A percentile compares a stretch with the other conserved stretches of the same genome.
phyloP scores from a whole-genome alignment of 306 rosid species.

The Malus asiatica region DNA sequence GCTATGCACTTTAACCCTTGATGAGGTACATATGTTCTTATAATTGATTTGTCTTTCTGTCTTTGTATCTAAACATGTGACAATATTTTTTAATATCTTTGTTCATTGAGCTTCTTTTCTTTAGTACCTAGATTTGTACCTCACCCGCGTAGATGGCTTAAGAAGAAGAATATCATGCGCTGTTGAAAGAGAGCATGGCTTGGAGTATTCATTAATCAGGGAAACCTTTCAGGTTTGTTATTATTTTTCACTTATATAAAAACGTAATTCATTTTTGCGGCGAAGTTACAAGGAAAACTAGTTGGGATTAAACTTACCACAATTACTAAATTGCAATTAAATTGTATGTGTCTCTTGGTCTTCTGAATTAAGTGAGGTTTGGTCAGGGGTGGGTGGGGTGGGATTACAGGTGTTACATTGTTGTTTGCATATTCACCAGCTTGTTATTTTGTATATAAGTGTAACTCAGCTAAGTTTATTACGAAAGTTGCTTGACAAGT shows the following conservation, averaged over 20 bases:
- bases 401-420: background rate
- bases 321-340: background rate
- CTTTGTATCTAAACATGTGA: background rate
- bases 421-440: background rate
- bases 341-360: background rate
- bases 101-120: slow-evolving; percentile 19
- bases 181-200: slow-evolving; percentile 27
- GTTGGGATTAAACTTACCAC: background rate
- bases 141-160: slow-evolving; percentile 83
- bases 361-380: background rate
- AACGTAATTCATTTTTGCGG: background rate
- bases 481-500: too few relatives aligned
- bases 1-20: slow-evolving; percentile 57
- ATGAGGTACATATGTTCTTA: slow-evolving; percentile 47
- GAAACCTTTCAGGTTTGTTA: slow-evolving; percentile 76
- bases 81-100: background rate
- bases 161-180: slow-evolving; percentile 63
- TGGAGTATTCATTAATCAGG: slow-evolving; percentile 53
- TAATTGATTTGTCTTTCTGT: background rate
- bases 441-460: too few relatives aligned
- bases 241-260: background rate
- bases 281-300: background rate
- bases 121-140: slow-evolving; percentile 83
- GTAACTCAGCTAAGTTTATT: too few relatives aligned
- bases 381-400: background rate